Evolutionary conservation across 139 green algal genomes (phyloP), one percentile per base, ranked within the genome.

Genomic region (Edaphochlamys debaryana): DNA sequence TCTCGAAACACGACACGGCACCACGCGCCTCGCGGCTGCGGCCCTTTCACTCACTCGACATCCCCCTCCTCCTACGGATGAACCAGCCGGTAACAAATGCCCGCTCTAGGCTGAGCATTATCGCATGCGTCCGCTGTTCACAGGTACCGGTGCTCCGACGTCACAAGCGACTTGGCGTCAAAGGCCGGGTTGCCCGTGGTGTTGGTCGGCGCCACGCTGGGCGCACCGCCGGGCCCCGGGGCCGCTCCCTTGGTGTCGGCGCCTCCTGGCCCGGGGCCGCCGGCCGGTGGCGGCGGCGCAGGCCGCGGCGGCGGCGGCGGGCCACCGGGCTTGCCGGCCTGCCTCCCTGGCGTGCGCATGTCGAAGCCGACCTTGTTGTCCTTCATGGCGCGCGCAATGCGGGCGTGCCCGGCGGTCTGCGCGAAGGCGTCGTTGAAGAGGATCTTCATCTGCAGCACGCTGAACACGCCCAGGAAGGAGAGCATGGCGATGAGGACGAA

Each of bases 341-440:
- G n/a, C n/a, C n/a, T n/a, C n/a, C n/a, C n/a, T 37, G 40, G n/a
- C 36, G 63, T 37, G 73, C 82, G 52, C 50, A 62, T 74, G 45
- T 67, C 75, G 27, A 81, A 74, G 56, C 71, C 74, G 7, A 75
- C 78, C 67, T 84, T 84, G 78, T 84, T 84, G 78, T 84, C 78
- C 64, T 87, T 85, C 87, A 91, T 88, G 32, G 82, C 87, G 32
- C 67, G 66, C 23, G 67, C 83, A 32, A 91, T 91, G 56, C 87
- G 87, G 40, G 78, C 79, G 58, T 91, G 79, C 25, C 64, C 38
- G 17, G 77, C 86, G 36, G 54, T 82, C 79, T 91, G 82, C n/a
- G 82, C 77, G 62, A 91, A 91, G 32, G 87, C 73, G 79, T 91
- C 87, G 83, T 91, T 91, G 83, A 91, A 91, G 48, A 91, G 83